Percentiles rank a stretch among this genome's conserved stretches.
Conservation (phyloP, 768 basidiomycete species). For the Daedaleopsis sinensis region DNA sequence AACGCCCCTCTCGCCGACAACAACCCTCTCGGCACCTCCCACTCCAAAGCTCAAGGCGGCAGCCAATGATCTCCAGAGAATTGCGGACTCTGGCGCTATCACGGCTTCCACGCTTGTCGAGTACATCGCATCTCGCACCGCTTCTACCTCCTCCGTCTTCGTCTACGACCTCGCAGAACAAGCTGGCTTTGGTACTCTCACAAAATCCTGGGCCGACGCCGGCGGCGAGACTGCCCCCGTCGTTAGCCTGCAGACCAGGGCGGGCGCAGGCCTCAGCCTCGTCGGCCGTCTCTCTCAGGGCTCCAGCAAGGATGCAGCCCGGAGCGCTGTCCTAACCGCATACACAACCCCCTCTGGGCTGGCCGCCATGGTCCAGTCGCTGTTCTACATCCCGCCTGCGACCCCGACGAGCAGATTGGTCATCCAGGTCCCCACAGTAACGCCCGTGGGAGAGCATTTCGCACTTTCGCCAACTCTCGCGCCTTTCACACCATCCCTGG, state of each 20-base stretch:
- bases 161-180: constrained; percentile 85
- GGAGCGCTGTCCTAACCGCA: constrained; percentile 66
- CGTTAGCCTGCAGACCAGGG: constrained; percentile 75
- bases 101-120: constrained; percentile 71
- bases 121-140: constrained; percentile 59
- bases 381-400: constrained; percentile 70
- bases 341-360: constrained; percentile 87
- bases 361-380: constrained; percentile 78
- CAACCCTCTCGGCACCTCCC: constrained; percentile 37
- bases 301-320: constrained; percentile 66
- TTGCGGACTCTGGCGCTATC: constrained; percentile 21
- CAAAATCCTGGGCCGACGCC: constrained; percentile 63
- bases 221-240: constrained; percentile 51
- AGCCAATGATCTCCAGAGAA: constrained; percentile 23
- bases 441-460: constrained; percentile 64
- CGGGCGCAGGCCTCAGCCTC: constrained; percentile 81
- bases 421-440: constrained; percentile 81
- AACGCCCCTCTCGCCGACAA: constrained; percentile 33
- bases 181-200: constrained; percentile 75
- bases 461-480: constrained; percentile 79
- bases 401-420: constrained; percentile 68
- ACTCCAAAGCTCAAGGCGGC: constrained; percentile 35
- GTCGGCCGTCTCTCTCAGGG: constrained; percentile 81
- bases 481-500: constrained; percentile 59
- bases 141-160: constrained; percentile 69